Conservation (phyloP, 768 basidiomycete genomes). For the Hemileccinum impolitum region DNA sequence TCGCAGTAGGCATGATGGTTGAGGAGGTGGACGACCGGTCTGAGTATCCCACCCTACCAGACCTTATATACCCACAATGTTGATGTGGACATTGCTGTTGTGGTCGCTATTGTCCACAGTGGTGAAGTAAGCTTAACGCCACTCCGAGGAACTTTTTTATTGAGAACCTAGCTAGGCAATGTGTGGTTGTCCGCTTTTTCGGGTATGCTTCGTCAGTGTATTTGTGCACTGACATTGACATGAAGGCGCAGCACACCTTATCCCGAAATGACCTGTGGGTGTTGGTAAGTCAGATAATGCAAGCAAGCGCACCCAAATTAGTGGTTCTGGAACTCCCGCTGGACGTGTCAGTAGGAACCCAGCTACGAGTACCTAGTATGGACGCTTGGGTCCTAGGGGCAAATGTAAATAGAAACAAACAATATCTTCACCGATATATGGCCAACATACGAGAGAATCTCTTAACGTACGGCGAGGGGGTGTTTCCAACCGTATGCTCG, state of each 20-base stretch:
- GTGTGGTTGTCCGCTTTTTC: slow-evolving; percentile 6
- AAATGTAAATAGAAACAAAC: slow-evolving; percentile 13
- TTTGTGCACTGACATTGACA: background rate
- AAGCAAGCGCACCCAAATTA: slow-evolving; percentile 7
- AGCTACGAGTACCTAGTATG: slow-evolving; percentile 3
- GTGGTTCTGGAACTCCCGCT: background rate
- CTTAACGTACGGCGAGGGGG: no score
- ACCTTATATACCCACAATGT: slow-evolving; percentile 12
- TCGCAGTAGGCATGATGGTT: slow-evolving; percentile 8
- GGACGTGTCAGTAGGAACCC: background rate
- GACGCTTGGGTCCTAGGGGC: slow-evolving; percentile 5
- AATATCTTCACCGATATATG: slow-evolving; percentile 1
- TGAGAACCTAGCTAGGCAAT: background rate
- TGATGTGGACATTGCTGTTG: slow-evolving; percentile 8
- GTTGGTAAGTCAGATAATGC: background rate
- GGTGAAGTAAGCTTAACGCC: slow-evolving; percentile 1
- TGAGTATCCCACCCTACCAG: background rate
- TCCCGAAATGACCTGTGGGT: background rate
- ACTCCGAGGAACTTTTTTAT: background rate
- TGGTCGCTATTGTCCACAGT: slow-evolving; percentile 12
- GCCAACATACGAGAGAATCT: no score
- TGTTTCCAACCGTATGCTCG: slow-evolving; percentile 59
- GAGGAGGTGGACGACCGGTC: background rate
- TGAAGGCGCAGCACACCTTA: background rate
- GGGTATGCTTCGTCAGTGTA: slow-evolving; percentile 4